These are phyloP conservation scores for Neurospora sp. DNA, from an alignment of 495 filamentous ascomycete genomes.

Conservation along the genomic window DNA sequence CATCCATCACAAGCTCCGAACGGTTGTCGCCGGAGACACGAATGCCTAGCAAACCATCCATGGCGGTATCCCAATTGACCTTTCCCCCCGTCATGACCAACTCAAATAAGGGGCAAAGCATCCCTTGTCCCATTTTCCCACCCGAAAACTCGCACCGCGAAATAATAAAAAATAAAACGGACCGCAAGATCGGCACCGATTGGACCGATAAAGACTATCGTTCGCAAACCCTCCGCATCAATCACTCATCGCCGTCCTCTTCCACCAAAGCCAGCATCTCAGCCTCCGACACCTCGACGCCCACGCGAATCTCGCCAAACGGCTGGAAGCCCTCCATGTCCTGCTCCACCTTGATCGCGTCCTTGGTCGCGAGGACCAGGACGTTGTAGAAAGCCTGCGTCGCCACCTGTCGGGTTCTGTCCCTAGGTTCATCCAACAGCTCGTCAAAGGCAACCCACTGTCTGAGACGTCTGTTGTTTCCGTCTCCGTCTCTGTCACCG, in stretches of 20 bases:
- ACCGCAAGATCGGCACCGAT: not conserved
- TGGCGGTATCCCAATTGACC: not conserved
- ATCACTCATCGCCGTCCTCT: not conserved
- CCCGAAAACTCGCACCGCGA: not conserved
- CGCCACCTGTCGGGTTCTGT: constrained; percentile 49
- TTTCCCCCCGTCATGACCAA: not conserved
- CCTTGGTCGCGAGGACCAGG: constrained; percentile 59
- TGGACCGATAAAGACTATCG: not conserved
- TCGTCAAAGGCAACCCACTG: constrained; percentile 47
- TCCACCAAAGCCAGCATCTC: not conserved
- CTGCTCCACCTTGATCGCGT: constrained; percentile 46
- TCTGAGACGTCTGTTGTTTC: constrained; percentile 6
- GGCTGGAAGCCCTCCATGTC: constrained; percentile 21
- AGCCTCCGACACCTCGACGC: constrained; percentile 9
- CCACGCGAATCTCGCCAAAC: constrained; percentile 31
- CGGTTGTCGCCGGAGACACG: not conserved
- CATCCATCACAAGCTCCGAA: not conserved
- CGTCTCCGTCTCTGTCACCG: not conserved
- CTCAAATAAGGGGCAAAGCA: not conserved
- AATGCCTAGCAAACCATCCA: not conserved
- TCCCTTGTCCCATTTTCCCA: not conserved
- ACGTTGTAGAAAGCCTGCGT: constrained; percentile 67
- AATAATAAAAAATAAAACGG: not conserved
- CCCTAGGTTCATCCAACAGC: constrained; percentile 42
- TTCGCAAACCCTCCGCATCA: not conserved